Evolutionary conservation across 148 eudicot genomes (phyloP), one percentile per base, ranked within the genome.

Genomic region (Amaranthus cruentus): DNA sequence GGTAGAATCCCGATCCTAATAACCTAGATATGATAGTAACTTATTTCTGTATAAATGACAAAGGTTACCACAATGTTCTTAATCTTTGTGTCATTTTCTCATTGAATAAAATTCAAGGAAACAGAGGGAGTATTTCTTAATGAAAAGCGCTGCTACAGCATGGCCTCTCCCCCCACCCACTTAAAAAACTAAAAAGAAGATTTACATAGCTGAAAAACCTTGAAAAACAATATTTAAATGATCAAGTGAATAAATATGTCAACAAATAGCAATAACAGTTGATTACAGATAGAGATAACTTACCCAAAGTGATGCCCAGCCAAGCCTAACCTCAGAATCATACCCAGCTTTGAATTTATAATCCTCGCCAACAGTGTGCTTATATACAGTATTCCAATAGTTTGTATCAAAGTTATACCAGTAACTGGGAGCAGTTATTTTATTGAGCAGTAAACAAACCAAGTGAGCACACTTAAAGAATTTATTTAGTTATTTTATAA

Each of bases 241-340:
- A 69, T 9, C 66, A 62, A 62, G 38, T 62, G 66, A 42, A 49
- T 42, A 44, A 28, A 28, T 28, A 28, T 28, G 38, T 28, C 38
- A 28, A 28, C 38, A 28, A 10, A 28, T 28, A 28, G 38, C 38
- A 28, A 28, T 28, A 28, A 28, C 38, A 28, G 43, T 66, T 38
- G 51, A 2, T 55, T 7, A 57, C 38, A 49, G 13, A 13, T 6
- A 57, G 28, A 71, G 57, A 67, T 53, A 52, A 80, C 89, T 80
- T 83, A 91, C 98, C 98, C 97, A 94, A 66, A 94, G 90, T 77
- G 97, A 94, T 60, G 98, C 97, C 97, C 98, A 91, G 15, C 98
- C 96, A 73, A 91, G 88, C 78, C 89, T 88, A 57, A 86, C 86
- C 73, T 84, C 88, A 13, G 98, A 89, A 83, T 94, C 98, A 83